These are phyloP conservation scores for Ganoderma resinaceum DNA, from an alignment of 1,284 basidiomycete species.

Conservation along the genomic window DNA sequence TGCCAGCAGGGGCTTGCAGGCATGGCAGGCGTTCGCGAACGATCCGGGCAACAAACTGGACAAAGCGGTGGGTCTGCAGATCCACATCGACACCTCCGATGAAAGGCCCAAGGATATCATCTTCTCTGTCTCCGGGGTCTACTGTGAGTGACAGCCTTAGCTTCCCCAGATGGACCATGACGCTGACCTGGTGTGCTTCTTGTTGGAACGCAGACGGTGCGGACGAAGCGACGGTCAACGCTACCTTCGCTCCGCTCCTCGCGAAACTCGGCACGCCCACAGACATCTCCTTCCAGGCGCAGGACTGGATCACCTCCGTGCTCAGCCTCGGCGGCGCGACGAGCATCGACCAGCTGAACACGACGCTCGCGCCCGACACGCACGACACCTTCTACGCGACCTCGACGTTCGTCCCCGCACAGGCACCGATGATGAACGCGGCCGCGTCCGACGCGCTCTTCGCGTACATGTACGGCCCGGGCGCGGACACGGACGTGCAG, in stretches of 20 bases:
- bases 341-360: constrained; percentile 8
- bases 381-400: constrained; percentile 20
- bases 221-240: constrained; percentile 18
- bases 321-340: constrained; percentile 15
- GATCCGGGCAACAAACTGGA: constrained; percentile 13
- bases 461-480: constrained; percentile 18
- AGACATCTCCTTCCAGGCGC: neutral
- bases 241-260: constrained; percentile 20
- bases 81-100: constrained; percentile 8
- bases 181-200: neutral
- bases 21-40: constrained; percentile 19
- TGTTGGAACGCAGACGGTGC: constrained; percentile 4
- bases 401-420: constrained; percentile 18
- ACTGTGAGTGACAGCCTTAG: constrained; percentile 10
- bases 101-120: neutral
- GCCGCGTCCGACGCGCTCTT: constrained; percentile 17
- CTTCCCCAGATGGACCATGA: too few species aligned
- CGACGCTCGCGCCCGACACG: constrained; percentile 12
- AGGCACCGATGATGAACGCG: constrained; percentile 4
- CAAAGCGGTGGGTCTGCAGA: constrained; percentile 11
- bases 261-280: constrained; percentile 12
- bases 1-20: constrained; percentile 17
- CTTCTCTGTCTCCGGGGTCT: constrained; percentile 15
- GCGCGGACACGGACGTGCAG: neutral
- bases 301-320: constrained; percentile 20